Conservation (phyloP, 768 basidiomycete genomes). For the Gloeopeniophorella convolvens region DNA sequence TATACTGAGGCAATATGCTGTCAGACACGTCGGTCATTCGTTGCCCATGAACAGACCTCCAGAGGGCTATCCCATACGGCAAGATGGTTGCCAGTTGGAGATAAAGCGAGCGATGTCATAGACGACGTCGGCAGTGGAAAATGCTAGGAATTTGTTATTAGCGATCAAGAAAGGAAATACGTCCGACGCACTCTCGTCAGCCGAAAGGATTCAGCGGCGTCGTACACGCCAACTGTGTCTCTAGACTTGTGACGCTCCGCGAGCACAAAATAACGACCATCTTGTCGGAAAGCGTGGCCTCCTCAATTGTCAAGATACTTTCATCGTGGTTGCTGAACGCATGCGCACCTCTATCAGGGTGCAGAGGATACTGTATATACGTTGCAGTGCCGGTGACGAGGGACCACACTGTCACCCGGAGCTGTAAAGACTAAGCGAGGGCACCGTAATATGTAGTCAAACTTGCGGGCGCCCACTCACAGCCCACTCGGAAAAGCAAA, state of each 20-base stretch:
- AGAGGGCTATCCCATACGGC: conserved; percentile 81
- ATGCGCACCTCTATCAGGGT: conserved; percentile 66
- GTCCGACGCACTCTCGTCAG: conserved; percentile 54
- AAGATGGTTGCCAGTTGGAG: conserved; percentile 68
- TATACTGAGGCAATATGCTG: conserved; percentile 55
- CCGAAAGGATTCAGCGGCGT: conserved; percentile 60
- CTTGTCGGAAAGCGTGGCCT: conserved; percentile 76
- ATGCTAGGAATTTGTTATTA: conserved; percentile 45
- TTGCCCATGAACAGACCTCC: conserved; percentile 45
- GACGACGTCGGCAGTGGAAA: conserved; percentile 74
- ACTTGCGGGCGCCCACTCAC: conserved; percentile 43
- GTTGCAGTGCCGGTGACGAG: conserved; percentile 66
- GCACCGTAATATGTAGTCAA: background rate
- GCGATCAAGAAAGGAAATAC: background rate
- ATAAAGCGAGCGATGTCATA: conserved; percentile 63
- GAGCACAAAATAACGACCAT: conserved; percentile 78
- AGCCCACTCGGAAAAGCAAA: conserved; percentile 92
- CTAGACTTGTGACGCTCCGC: conserved; percentile 89
- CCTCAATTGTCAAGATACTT: conserved; percentile 1
- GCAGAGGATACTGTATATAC: conserved; percentile 80
- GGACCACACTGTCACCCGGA: conserved; percentile 84
- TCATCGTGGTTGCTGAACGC: background rate
- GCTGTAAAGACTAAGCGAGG: conserved; percentile 36
- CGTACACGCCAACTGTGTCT: conserved; percentile 83
- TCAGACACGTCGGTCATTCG: background rate